Conservation (phyloP, 1,284 basidiomycete species). For the Puccinia coronata region DNA sequence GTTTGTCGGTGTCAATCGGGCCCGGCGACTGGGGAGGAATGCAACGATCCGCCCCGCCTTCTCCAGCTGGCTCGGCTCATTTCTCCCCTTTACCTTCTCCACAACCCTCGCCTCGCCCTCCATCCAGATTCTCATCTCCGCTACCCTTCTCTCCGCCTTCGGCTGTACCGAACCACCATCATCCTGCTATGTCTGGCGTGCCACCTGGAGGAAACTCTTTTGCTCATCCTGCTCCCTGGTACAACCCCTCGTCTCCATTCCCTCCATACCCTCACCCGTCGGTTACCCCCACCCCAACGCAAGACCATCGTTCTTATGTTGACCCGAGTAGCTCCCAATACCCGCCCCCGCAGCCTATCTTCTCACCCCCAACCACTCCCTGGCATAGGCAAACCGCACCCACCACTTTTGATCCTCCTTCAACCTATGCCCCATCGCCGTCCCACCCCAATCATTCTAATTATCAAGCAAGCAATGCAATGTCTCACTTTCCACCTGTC, state of each 20-base stretch:
- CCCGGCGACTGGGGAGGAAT: constrained; percentile 31
- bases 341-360: constrained; percentile 27
- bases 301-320: constrained; percentile 11
- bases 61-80: constrained; percentile 20
- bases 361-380: constrained; percentile 45
- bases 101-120: constrained; percentile 32
- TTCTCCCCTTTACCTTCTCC: constrained; percentile 48
- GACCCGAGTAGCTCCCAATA: constrained; percentile 5
- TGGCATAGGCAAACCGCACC: constrained; percentile 29
- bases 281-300: neutral
- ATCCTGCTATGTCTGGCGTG: neutral
- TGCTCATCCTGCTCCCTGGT: constrained; percentile 5
- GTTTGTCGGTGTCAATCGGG: neutral
- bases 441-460: constrained; percentile 6
- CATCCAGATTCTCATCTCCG: constrained; percentile 39
- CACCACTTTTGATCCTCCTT: constrained; percentile 16
- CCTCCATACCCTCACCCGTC: constrained; percentile 25
- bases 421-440: constrained; percentile 3
- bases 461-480: constrained; percentile 2
- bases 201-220: neutral
- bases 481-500: neutral
- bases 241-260: neutral
- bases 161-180: constrained; percentile 16
- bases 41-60: constrained; percentile 15
- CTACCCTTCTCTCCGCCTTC: constrained; percentile 28